Base-by-base conservation (phyloP, 257 asterid genomes). In the Przewalskia tangutica region DNA sequence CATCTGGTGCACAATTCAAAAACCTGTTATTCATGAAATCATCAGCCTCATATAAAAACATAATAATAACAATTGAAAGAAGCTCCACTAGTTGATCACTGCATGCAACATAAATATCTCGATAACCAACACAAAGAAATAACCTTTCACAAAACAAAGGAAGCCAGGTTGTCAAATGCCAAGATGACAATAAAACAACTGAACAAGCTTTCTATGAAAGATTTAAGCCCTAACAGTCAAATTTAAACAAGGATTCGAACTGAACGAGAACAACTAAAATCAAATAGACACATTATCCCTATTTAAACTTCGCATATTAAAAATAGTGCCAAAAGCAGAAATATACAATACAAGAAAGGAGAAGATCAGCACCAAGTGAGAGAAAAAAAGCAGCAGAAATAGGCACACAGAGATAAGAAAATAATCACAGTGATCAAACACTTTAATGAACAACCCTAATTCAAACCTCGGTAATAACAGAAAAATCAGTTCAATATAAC, bases 1-100 rank as follows among this genome's bases (percentile, higher is more conserved):
- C 98, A 95, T 95, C 97, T 92, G 95, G 90, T 83, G 95, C 83
- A 88, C 90, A 91, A 85, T 56, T 79, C 90, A 85, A 89, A 71
- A 82, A 84, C 96, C 97, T 92, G 84, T 50, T 82, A 84, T 84
- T 65, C 82, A 88, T 83, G 81, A 64, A 62, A 83, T 88, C 82
- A 90, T 89, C 71, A 87, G 86, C 80, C 81, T 85, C 27, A 76
- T 12, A 83, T 46, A 70, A 84, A 32, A 6, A 82, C 34, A 34
- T 34, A 68, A 38, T 48, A 77, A 77, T 5, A 51, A 0, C 5
- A 70, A 81, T 42, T 56, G 58, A 81, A 54, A 48, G 70, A 51
- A 55, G 6, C 65, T 36, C 59, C 44, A 20, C 59, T 51, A 23
- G n/a, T 32, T 32, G 20, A 71, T 71, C 79, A 71, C 20, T 12